Percentiles rank a stretch among this genome's conserved stretches.
These are phyloP conservation scores for Triticum timopheevii DNA, from an alignment of 176 grass and related monocot genomes.

Conservation along the genomic window DNA sequence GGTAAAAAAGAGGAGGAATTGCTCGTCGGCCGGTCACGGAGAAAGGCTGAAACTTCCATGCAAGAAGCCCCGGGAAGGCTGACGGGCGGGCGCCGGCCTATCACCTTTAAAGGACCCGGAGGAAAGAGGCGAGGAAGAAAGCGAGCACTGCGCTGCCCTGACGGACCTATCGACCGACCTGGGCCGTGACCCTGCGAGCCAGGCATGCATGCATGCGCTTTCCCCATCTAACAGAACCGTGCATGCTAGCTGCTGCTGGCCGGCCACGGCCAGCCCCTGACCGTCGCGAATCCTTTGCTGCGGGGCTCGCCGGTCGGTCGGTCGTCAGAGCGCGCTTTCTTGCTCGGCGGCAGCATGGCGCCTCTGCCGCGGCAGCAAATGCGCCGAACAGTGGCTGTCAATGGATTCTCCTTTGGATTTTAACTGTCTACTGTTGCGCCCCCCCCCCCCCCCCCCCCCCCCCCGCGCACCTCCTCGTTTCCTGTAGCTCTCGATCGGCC, in stretches of 20 bases:
- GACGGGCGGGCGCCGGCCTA: not conserved
- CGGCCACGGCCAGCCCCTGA: not conserved
- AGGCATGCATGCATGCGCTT: slow-evolving; percentile 24
- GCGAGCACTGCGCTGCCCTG: too few species aligned
- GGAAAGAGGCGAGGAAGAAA: slow-evolving; percentile 1
- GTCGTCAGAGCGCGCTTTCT: slow-evolving; percentile 11
- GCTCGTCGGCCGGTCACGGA: not conserved
- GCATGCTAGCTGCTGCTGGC: slow-evolving; percentile 2
- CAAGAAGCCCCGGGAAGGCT: slow-evolving; percentile 35
- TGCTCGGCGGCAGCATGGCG: slow-evolving; percentile 14
- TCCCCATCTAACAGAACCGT: slow-evolving; percentile 48
- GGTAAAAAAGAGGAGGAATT: not conserved
- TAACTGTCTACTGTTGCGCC: slow-evolving; percentile 31
- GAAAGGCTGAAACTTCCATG: not conserved
- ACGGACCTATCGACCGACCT: not conserved
- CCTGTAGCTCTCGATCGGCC: not conserved
- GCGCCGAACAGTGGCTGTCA: slow-evolving; percentile 35
- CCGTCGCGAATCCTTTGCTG: slow-evolving; percentile 32
- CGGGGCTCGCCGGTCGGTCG: not conserved
- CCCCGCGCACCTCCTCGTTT: not conserved
- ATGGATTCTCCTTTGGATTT: slow-evolving; percentile 52
- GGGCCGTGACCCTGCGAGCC: not conserved
- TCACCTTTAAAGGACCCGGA: not conserved
- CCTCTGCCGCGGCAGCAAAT: not conserved
- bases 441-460: too few species aligned